phyloP scores from a whole-genome alignment of 2,329 filamentous ascomycete species.

The Sclerotinia glacialis region DNA sequence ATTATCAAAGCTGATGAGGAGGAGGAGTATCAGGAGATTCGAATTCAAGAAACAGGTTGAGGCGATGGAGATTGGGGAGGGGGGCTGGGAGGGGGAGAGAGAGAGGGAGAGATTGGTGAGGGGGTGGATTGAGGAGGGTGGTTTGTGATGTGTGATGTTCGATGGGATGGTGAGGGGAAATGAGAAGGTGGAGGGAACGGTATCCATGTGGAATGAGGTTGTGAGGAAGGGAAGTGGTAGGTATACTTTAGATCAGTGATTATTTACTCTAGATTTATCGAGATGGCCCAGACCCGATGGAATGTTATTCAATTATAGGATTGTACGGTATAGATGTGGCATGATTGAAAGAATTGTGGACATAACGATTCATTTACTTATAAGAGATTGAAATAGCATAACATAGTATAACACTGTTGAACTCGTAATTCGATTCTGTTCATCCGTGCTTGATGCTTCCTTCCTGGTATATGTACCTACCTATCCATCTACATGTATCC shows the following conservation, averaged over 20 bases:
- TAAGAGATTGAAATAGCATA: background rate
- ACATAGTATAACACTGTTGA: background rate
- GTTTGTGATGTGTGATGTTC: background rate
- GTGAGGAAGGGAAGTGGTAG: no score
- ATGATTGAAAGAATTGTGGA: background rate
- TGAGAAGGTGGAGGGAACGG: no score
- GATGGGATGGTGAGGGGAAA: background rate
- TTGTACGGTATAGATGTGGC: background rate
- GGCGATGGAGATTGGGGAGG: slow-evolving; percentile 40
- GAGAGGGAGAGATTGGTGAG: slow-evolving; percentile 15
- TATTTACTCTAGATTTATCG: no score
- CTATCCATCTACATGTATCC: background rate
- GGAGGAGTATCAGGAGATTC: slow-evolving; percentile 32
- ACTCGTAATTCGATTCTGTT: background rate
- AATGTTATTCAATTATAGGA: background rate
- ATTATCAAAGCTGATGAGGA: slow-evolving; percentile 31
- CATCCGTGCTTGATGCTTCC: background rate
- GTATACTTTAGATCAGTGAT: no score
- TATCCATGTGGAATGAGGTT: no score
- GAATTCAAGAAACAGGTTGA: slow-evolving; percentile 31
- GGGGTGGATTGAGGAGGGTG: slow-evolving; percentile 16
- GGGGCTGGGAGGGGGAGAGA: slow-evolving; percentile 28
- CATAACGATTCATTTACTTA: background rate
- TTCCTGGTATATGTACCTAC: background rate
- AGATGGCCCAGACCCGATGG: no score